phyloP scores from a whole-genome alignment of 345 rosid genomes.

The Salix arbutifolia region DNA sequence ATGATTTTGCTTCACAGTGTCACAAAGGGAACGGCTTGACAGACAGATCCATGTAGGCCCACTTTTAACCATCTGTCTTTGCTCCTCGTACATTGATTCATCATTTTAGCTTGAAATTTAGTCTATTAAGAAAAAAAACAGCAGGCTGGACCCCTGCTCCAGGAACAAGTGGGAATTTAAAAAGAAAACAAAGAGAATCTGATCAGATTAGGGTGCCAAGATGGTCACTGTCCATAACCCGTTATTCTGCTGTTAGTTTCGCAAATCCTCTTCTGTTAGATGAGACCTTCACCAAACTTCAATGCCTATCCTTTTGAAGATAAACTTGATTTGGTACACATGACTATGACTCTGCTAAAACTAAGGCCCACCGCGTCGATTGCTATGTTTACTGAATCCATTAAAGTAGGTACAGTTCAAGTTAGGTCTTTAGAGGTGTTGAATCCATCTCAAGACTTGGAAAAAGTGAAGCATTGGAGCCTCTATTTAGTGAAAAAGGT shows the following conservation, averaged over 20 bases:
- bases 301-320: constrained; percentile 14
- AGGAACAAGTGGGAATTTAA: neutral
- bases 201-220: constrained; percentile 14
- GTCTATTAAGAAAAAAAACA: neutral
- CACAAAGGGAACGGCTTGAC: neutral
- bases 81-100: neutral
- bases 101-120: constrained; percentile 30
- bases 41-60: neutral
- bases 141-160: constrained; percentile 3
- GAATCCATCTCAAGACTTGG: neutral
- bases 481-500: neutral
- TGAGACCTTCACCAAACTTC: constrained; percentile 15
- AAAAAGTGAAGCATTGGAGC: too few relatives aligned
- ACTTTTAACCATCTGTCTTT: neutral
- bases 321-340: constrained; percentile 7
- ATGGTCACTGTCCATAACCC: neutral
- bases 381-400: neutral
- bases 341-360: neutral
- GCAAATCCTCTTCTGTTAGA: neutral
- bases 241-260: neutral
- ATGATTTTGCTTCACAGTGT: constrained; percentile 10
- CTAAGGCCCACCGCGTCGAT: neutral
- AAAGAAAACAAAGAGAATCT: neutral
- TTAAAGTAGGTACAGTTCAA: neutral
- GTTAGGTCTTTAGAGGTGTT: neutral